A percentile compares a stretch with the other conserved stretches of the same genome.
These are phyloP conservation scores for Schizosaccharomyces pombe DNA, from an alignment of 805 yeast species.

Conservation along the genomic window DNA sequence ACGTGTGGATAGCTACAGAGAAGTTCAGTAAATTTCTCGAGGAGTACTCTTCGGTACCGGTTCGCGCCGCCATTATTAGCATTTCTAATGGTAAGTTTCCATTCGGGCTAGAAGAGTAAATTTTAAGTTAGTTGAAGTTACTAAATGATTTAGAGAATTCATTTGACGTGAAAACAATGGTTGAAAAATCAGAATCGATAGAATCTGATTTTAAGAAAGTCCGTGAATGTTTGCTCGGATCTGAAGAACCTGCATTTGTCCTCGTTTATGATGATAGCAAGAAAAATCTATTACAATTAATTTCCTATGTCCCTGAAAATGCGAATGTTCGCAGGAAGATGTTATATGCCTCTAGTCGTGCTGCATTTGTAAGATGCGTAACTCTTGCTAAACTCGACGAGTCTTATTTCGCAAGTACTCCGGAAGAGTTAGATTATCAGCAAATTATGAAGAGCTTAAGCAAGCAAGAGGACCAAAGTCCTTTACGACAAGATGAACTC, in stretches of 20 bases:
- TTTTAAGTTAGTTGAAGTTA: background rate
- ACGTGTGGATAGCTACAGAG: background rate
- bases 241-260: conserved; percentile 5
- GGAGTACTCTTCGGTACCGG: background rate
- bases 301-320: conserved; percentile 67
- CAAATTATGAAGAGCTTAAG: background rate
- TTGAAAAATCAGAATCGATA: background rate
- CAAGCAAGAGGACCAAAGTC: background rate
- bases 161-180: background rate
- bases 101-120: background rate
- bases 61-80: background rate
- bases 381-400: conserved; percentile 21
- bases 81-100: background rate
- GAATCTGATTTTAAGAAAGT: background rate
- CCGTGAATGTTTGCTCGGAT: conserved; percentile 6
- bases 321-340: conserved; percentile 68
- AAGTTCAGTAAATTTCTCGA: background rate
- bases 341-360: conserved; percentile 82
- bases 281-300: conserved; percentile 26
- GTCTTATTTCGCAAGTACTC: conserved; percentile 31
- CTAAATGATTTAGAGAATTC: background rate
- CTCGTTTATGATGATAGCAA: conserved; percentile 7
- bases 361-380: conserved; percentile 28
- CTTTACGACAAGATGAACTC: background rate
- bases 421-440: conserved; percentile 26